Evolutionary conservation across 805 yeast genomes (phyloP), one percentile per base, ranked within the genome.

Genomic region (Teunomyces funiuensis): DNA sequence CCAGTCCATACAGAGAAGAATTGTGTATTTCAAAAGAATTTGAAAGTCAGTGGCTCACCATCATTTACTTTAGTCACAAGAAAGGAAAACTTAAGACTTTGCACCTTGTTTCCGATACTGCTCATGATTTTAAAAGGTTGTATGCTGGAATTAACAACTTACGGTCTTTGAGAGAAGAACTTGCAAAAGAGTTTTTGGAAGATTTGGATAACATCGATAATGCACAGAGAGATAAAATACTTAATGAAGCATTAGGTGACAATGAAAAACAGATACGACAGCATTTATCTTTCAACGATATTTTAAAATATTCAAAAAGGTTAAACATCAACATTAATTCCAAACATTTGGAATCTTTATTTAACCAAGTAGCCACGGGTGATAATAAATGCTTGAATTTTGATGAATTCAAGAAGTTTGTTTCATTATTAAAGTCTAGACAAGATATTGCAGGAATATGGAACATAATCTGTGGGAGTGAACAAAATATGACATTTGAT

Each of bases 1-100:
- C 97, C 1, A 74, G 77, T 26, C 87, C 88, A 50, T 91, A 89
- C 57, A 66, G 96, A 45, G 96, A 90, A 55, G 96, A 89, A 60
- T 78, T 87, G 50, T 82, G 84, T 27, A 76, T 88, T 1, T 77
- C 89, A 1, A 66, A 79, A 26, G 88, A 83, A 38, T 77, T 74
- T 40, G 79, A 80, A 33, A 67, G 71, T 9, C 62, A 77, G 6
- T 91, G 99, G 99, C 73, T 88, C 0, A 83, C 96, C 0, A 76
- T 91, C 23, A 79, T 88, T 9, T 91, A 88, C 56, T 77, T 72
- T 42, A 75, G 79, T 47, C 71, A 74, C 5, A 69, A 77, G 5
- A 80, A 76, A 41, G 71, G 77, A 39, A 86, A 84, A 56, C 66
- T 88, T 33, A 86, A 88, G 52, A 85, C 90, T 0, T 60, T 93